phyloP scores from a whole-genome alignment of 768 basidiomycete genomes.

The Neoboletus subvelutipes region DNA sequence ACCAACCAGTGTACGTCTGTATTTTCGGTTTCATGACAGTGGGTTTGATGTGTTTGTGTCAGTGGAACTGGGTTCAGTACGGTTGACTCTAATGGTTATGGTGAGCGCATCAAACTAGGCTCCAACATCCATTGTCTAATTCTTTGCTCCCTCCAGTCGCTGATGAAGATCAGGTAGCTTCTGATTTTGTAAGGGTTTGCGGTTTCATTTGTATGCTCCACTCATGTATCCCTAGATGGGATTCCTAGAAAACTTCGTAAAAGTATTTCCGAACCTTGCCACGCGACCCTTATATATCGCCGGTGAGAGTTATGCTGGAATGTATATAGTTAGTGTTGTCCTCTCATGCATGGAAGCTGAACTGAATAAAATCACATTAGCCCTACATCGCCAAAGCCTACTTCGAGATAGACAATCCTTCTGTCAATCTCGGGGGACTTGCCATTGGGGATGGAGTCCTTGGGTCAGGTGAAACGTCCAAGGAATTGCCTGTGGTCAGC shows the following conservation, averaged over 20 bases:
- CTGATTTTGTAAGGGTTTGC: constrained; percentile 38
- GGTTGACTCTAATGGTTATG: constrained; percentile 54
- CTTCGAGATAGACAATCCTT: constrained; percentile 57
- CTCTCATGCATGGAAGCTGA: constrained; percentile 27
- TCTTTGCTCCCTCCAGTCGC: constrained; percentile 35
- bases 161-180: constrained; percentile 64
- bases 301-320: constrained; percentile 75
- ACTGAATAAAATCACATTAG: constrained; percentile 36
- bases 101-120: constrained; percentile 32
- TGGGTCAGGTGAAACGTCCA: constrained; percentile 46
- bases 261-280: constrained; percentile 67
- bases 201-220: constrained; percentile 28
- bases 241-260: constrained; percentile 67
- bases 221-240: constrained; percentile 48
- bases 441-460: constrained; percentile 68
- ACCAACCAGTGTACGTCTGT: constrained; percentile 56
- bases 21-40: background rate
- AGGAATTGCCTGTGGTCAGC: constrained; percentile 53
- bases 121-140: background rate
- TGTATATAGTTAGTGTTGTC: constrained; percentile 51
- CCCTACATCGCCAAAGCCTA: constrained; percentile 75
- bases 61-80: constrained; percentile 68
- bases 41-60: constrained; percentile 2
- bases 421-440: constrained; percentile 63
- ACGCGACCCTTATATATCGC: constrained; percentile 66